Base-by-base conservation (phyloP, 2,329 filamentous ascomycete genomes). In the Colletotrichum tabaci region DNA sequence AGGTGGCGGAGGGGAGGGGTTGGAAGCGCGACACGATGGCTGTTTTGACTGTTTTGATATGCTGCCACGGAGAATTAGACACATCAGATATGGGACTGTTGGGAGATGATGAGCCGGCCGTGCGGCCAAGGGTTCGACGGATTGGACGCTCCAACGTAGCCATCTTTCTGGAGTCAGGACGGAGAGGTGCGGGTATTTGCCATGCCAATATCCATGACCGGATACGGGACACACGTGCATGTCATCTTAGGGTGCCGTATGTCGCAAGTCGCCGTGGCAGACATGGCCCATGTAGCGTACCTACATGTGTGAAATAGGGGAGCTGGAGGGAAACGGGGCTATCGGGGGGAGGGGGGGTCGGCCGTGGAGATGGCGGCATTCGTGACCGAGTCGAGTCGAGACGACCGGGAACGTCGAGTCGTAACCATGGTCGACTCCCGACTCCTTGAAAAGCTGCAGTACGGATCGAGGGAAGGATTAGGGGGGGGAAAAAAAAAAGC, bases 171-270 rank as follows among this genome's bases (percentile, higher is more conserved):
- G 66, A 57, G 65, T 58, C 63, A 40, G 35, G 46, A 52, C 67
- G 55, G 21, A 56, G 40, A 63, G 40, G 40, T 38, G 35, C 35
- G 35, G 35, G 8, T 46, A 71, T 64, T 46, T 71, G 26, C n/a
- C 55, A 62, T 64, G 46, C 52, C 35, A 62, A 23, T 16, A 57
- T 7, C n/a, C 55, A 42, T 40, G 21, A n/a, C 55, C 53, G 35
- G 49, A 71, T 71, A 63, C 52, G 65, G 58, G 21, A 63, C 68
- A 60, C 52, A 63, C 52, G 68, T 71, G 68, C 68, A 71, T 68
- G 46, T 68, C 68, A 68, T 68, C 58, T 68, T 53, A 58, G 40
- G 53, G 53, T 21, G 56, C 55, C 42, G 65, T 55, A 56, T 53
- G 50, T 58, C 53, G 49, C 56, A 52, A 16, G 12, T 26, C 23